Conservation (phyloP, 2,329 filamentous ascomycete genomes). For the Trichoderma koningiopsis region DNA sequence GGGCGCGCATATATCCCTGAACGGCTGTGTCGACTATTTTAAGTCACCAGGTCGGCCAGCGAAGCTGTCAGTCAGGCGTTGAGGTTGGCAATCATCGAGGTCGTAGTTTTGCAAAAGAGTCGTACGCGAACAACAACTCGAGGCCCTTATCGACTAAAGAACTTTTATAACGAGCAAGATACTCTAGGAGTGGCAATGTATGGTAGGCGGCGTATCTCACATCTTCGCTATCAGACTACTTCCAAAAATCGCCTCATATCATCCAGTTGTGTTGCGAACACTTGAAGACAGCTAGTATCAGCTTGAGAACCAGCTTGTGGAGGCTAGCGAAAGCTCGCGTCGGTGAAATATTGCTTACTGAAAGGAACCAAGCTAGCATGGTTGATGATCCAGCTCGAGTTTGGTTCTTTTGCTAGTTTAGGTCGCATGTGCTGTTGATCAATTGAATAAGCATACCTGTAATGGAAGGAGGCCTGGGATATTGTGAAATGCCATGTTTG, state of each 20-base stretch:
- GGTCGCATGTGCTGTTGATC: background rate
- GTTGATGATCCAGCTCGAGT: background rate
- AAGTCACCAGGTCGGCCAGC: background rate
- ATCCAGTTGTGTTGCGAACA: background rate
- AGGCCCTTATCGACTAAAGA: background rate
- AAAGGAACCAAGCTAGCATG: background rate
- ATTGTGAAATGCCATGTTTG: background rate
- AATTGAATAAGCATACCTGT: background rate
- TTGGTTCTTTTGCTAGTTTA: background rate
- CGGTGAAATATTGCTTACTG: background rate
- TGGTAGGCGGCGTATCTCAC: background rate
- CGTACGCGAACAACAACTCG: background rate
- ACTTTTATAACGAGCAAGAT: background rate
- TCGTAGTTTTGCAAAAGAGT: background rate
- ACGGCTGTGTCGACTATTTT: background rate
- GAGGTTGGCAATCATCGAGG: background rate
- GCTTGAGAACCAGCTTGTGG: background rate
- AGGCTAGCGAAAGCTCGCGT: too few species aligned
- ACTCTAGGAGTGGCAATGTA: background rate
- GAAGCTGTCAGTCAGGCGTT: background rate
- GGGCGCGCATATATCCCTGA: background rate
- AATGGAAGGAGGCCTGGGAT: background rate
- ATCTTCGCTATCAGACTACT: background rate
- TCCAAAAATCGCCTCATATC: background rate
- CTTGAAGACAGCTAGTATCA: background rate